Evolutionary conservation across 2,329 filamentous ascomycete genomes (phyloP).

Genomic region (Aureobasidium subglaciale): DNA sequence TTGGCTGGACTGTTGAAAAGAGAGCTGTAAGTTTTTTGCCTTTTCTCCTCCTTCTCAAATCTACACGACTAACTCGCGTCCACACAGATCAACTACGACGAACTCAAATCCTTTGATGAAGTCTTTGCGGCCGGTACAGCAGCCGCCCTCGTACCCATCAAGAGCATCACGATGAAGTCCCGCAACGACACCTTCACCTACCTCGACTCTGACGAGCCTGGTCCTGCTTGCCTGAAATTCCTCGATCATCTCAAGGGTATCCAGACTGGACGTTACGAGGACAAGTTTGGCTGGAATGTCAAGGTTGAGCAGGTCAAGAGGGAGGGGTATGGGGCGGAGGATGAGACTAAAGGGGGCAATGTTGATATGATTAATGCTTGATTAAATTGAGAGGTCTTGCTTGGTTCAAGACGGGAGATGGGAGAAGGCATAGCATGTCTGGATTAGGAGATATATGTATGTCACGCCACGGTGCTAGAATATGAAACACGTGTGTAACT

Average conservation of each 20-base stretch:
- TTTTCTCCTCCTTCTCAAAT: not conserved
- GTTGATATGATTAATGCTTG: conserved; percentile 1
- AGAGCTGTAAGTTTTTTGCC: conserved; percentile 49
- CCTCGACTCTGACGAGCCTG: conserved; percentile 57
- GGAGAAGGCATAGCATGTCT: not conserved
- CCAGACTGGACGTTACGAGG: conserved; percentile 71
- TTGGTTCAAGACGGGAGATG: too few species aligned
- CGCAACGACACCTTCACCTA: conserved; percentile 51
- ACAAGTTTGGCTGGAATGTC: conserved; percentile 67
- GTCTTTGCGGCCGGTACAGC: conserved; percentile 90
- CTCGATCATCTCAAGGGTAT: conserved; percentile 74
- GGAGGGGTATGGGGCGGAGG: not conserved
- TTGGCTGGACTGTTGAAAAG: conserved; percentile 79
- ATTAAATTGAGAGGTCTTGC: too few species aligned
- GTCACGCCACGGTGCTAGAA: too few species aligned
- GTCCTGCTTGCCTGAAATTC: conserved; percentile 65
- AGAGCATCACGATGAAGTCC: conserved; percentile 71
- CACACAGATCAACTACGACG: conserved; percentile 56
- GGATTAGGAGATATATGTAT: too few species aligned
- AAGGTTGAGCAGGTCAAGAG: conserved; percentile 25
- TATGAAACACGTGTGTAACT: too few species aligned
- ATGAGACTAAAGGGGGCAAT: not conserved
- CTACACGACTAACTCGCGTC: not conserved
- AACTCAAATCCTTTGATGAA: conserved; percentile 60
- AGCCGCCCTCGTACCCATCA: conserved; percentile 83